Conservation (phyloP, 306 rosid species). For the Hylodesmum podocarpum region DNA sequence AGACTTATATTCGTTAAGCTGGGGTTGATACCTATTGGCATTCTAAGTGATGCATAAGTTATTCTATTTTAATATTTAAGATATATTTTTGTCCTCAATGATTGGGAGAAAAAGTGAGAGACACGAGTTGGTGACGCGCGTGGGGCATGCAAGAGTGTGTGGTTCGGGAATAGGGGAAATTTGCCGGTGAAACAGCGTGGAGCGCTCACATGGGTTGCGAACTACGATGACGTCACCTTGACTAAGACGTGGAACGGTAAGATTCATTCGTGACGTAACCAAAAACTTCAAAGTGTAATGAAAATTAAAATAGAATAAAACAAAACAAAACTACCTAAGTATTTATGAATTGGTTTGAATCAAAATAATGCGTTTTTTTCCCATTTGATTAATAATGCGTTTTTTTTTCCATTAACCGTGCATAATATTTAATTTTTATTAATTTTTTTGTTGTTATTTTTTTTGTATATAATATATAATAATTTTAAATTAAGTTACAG, state of each 20-base stretch:
- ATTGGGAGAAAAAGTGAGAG: background rate
- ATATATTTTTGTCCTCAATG: too few relatives aligned
- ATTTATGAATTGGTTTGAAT: too few relatives aligned
- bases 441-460: too few relatives aligned
- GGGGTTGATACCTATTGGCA: background rate
- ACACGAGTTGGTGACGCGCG: conserved; percentile 16
- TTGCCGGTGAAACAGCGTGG: conserved; percentile 51
- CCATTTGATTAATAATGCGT: too few relatives aligned
- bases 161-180: conserved; percentile 35
- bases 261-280: conserved; percentile 60
- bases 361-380: too few relatives aligned
- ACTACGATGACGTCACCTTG: conserved; percentile 36
- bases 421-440: too few relatives aligned
- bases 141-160: background rate
- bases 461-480: too few relatives aligned
- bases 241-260: conserved; percentile 59
- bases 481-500: too few relatives aligned
- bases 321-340: background rate
- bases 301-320: too few relatives aligned
- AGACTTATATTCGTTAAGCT: background rate
- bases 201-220: conserved; percentile 58
- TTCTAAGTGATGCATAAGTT: background rate
- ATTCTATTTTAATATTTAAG: background rate
- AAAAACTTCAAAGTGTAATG: conserved; percentile 40
- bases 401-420: too few relatives aligned